Base-by-base conservation (phyloP, 2,329 filamentous ascomycete species). In the Helotiales sp. region DNA sequence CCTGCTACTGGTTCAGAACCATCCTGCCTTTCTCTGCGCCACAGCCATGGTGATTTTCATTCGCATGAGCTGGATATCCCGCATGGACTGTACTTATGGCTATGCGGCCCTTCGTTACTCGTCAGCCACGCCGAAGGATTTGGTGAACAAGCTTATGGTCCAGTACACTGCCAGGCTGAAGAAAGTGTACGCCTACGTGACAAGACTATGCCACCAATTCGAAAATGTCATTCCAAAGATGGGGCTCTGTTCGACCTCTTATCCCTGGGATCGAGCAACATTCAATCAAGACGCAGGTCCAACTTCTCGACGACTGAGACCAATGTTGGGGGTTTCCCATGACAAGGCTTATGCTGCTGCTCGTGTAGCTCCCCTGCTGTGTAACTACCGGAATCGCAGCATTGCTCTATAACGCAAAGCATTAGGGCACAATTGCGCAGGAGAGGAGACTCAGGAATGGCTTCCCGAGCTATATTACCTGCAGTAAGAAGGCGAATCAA, bases 401-500 rank as follows among this genome's bases (percentile, higher is more conserved):
- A 30, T n/a, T n/a, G 30, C 7, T 30, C 10, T n/a, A 52, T 52
- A 52, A n/a, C 30, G 49, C 49, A 52, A 52, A 52, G 24, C 24
- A 52, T 52, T 30, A 52, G 30, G 49, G 49, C 49, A 52, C 49
- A 52, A 52, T 17, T 52, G 49, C 15, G 26, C 49, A 30, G 22
- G 47, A 30, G 49, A 30, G 26, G 49, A 15, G 24, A 52, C 24
- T 43, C 49, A 52, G 26, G 1, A 52, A 17, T 52, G 24, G 6
- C 49, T 52, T 30, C 24, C 26, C 49, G 49, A 30, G 15, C 49
- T 52, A 52, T 52, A 52, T 52, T 30, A 30, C 49, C 24, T 52
- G 49, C 49, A 52, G 49, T 17, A 30, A 52, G 49, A 30, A 52
- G 49, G 49, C 49, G 24, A 52, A 52, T 26, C 49, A 52, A 52